phyloP scores from a whole-genome alignment of 2,329 filamentous ascomycete genomes.

The Exophiala viscosa region DNA sequence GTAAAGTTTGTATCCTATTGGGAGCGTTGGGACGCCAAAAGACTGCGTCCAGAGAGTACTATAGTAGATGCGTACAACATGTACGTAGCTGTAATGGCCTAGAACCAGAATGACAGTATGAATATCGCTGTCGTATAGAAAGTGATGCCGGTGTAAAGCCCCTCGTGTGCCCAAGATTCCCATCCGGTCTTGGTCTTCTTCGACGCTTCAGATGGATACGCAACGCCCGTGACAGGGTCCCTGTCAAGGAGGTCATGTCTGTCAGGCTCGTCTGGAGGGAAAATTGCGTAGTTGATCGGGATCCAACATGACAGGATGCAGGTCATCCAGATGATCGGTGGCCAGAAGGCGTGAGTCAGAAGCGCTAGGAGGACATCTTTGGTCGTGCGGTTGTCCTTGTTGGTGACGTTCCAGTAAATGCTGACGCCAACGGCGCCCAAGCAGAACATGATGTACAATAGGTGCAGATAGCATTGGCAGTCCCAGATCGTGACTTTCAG shows the following conservation, averaged over 20 bases:
- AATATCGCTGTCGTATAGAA: constrained; percentile 18
- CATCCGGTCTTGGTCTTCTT: constrained; percentile 16
- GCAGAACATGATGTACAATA: constrained; percentile 48
- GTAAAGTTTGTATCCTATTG: too few relatives aligned
- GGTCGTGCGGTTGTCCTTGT: constrained; percentile 29
- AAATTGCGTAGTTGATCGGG: constrained; percentile 55
- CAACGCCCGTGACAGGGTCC: constrained; percentile 45
- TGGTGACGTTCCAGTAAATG: constrained; percentile 30
- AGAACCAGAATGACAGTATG: constrained; percentile 19
- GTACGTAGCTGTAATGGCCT: neutral
- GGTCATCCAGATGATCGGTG: constrained; percentile 52
- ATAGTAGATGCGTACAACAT: neutral
- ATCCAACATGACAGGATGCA: constrained; percentile 49
- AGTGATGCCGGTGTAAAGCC: constrained; percentile 10
- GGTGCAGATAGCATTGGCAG: constrained; percentile 50
- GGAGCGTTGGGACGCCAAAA: too few relatives aligned
- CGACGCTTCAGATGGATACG: constrained; percentile 31
- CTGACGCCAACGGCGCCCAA: constrained; percentile 36
- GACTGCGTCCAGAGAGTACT: too few relatives aligned
- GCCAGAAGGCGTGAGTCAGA: constrained; percentile 57
- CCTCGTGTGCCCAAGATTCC: constrained; percentile 12
- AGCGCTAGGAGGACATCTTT: constrained; percentile 45
- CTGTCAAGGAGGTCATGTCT: constrained; percentile 52
- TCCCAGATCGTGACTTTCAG: constrained; percentile 50
- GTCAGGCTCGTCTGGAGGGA: constrained; percentile 52